phyloP scores from a whole-genome alignment of 2,329 filamentous ascomycete genomes.

The Cytospora paraplurivora region DNA sequence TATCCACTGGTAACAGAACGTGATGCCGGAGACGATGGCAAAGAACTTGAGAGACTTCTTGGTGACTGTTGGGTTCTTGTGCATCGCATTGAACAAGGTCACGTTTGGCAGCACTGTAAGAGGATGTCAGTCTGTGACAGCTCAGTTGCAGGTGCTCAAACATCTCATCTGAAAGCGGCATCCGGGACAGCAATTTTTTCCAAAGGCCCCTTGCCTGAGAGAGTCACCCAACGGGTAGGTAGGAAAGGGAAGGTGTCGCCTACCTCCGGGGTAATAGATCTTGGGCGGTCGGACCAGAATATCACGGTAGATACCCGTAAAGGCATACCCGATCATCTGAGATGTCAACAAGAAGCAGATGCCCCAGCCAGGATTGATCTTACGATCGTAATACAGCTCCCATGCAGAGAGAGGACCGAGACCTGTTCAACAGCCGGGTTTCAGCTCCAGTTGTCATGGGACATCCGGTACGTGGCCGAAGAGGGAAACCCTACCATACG shows the following conservation, averaged over 20 bases:
- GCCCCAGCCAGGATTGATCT: slow-evolving; percentile 35
- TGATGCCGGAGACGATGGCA: slow-evolving; percentile 31
- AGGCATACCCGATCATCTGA: slow-evolving; percentile 38
- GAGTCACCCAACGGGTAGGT: background rate
- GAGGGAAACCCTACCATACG: slow-evolving; percentile 7
- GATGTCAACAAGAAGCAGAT: slow-evolving; percentile 37
- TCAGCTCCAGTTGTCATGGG: slow-evolving; percentile 28
- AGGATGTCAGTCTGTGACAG: background rate
- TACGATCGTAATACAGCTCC: slow-evolving; percentile 36
- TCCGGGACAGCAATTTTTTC: background rate
- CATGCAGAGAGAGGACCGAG: slow-evolving; percentile 37
- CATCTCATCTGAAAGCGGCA: background rate
- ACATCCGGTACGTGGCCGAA: background rate
- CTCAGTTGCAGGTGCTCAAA: background rate
- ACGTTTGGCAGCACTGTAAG: slow-evolving; percentile 35
- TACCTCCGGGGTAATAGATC: slow-evolving; percentile 36
- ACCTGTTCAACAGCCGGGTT: slow-evolving; percentile 35
- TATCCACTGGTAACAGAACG: slow-evolving; percentile 39
- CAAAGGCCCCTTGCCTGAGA: background rate
- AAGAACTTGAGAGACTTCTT: slow-evolving; percentile 37
- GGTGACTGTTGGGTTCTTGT: slow-evolving; percentile 35
- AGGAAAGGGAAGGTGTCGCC: background rate
- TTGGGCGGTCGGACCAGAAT: slow-evolving; percentile 37
- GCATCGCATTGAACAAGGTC: slow-evolving; percentile 38
- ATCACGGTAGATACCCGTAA: slow-evolving; percentile 36